Evolutionary conservation across 306 rosid genomes (phyloP).

Genomic region (Senna siamea): DNA sequence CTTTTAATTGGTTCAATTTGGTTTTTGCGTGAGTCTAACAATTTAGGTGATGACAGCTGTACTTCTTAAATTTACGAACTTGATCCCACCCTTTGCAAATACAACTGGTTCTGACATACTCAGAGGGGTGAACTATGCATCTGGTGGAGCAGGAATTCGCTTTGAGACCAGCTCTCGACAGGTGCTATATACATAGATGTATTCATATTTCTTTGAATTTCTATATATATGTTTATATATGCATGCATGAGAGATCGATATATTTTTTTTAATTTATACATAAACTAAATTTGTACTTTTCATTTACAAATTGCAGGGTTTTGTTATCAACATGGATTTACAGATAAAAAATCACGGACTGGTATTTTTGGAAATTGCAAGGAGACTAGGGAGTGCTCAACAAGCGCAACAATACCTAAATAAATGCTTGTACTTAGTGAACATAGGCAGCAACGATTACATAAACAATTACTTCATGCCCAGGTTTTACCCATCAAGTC

Average conservation of each 20-base stretch:
- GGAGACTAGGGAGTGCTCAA: too few species aligned
- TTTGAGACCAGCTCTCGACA: constrained; percentile 5
- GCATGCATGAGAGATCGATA: too few species aligned
- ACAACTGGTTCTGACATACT: constrained; percentile 42
- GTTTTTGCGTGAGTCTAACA: too few species aligned
- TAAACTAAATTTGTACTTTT: neutral
- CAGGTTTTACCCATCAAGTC: constrained; percentile 42
- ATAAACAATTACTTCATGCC: constrained; percentile 63
- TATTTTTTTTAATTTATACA: too few species aligned
- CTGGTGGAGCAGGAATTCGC: constrained; percentile 48
- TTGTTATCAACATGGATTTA: constrained; percentile 29
- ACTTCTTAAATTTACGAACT: constrained; percentile 37
- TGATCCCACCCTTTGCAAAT: constrained; percentile 50
- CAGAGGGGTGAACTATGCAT: constrained; percentile 53
- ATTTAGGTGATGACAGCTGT: too few species aligned
- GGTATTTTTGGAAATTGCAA: too few species aligned
- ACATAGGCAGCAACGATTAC: constrained; percentile 68
- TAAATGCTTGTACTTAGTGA: constrained; percentile 61
- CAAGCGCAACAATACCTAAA: constrained; percentile 36
- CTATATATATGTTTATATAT: too few species aligned
- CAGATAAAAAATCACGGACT: constrained; percentile 49
- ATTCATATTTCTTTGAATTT: too few species aligned
- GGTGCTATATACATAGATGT: neutral
- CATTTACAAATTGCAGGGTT: constrained; percentile 48
- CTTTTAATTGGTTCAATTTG: too few species aligned